Percentiles rank a stretch among this genome's conserved stretches.
Conservation (phyloP, 306 rosid species). For the Gastrolobium bilobum region DNA sequence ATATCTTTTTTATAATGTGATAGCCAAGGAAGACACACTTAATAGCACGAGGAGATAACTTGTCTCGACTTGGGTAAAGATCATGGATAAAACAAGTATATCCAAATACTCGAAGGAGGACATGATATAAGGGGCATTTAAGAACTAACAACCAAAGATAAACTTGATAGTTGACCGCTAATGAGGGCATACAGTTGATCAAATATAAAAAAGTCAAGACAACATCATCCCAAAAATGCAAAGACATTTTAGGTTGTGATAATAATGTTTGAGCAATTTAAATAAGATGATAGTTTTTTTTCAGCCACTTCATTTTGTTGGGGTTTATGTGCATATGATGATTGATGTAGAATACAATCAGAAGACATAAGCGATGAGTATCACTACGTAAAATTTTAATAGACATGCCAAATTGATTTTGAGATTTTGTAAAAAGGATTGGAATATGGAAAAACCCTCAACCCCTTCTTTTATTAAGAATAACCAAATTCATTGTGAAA, state of each 20-base stretch:
- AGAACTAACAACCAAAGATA: background rate
- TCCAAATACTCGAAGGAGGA: background rate
- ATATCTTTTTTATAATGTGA: background rate
- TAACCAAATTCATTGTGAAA: background rate
- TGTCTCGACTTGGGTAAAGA: background rate
- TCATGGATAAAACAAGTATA: background rate
- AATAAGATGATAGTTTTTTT: too few relatives aligned
- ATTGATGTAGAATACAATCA: too few relatives aligned
- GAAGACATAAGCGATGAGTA: too few relatives aligned
- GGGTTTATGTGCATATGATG: too few relatives aligned
- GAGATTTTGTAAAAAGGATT: too few relatives aligned
- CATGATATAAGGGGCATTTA: background rate
- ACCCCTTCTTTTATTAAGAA: background rate
- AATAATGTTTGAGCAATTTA: background rate
- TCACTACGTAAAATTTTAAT: too few relatives aligned
- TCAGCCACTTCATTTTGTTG: too few relatives aligned
- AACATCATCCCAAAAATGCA: background rate
- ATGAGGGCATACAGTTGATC: background rate
- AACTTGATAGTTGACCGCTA: background rate
- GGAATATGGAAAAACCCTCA: too few relatives aligned
- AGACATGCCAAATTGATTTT: too few relatives aligned
- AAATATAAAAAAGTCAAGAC: too few relatives aligned
- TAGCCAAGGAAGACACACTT: background rate
- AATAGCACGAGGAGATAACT: background rate
- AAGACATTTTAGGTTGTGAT: background rate